Conservation (phyloP, 2,329 filamentous ascomycete species). For the Hypocreales sp. region DNA sequence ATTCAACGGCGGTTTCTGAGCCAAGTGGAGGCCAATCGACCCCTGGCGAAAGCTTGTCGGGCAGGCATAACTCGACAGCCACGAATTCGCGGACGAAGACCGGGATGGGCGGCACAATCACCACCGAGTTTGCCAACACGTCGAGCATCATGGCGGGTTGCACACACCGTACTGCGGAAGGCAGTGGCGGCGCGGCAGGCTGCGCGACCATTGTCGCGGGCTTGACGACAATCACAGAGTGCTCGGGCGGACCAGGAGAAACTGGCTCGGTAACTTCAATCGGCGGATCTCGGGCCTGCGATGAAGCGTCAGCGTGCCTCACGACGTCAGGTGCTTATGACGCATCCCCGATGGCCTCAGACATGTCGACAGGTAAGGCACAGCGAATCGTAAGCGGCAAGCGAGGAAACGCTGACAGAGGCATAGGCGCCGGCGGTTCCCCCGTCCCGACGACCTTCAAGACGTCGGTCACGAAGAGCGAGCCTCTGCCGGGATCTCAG, state of each 20-base stretch:
- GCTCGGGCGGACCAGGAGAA: background rate
- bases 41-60: too few species aligned
- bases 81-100: background rate
- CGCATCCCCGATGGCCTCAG: background rate
- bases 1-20: too few species aligned
- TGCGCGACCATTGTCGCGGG: background rate
- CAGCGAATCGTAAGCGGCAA: too few species aligned
- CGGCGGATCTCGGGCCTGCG: background rate
- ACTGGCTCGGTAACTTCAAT: background rate
- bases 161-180: too few species aligned
- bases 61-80: background rate
- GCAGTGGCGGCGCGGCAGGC: background rate
- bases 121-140: too few species aligned
- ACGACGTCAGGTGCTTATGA: background rate
- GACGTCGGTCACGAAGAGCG: constrained; percentile 5
- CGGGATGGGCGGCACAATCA: too few species aligned
- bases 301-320: background rate
- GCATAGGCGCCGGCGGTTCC: too few species aligned
- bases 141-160: too few species aligned
- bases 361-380: background rate
- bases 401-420: too few species aligned
- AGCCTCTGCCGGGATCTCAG: background rate
- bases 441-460: constrained; percentile 7
- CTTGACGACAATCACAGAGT: background rate
- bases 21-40: too few species aligned